Evolutionary conservation across 805 yeast species (phyloP).

Genomic region (Kodamaea sagamina): DNA sequence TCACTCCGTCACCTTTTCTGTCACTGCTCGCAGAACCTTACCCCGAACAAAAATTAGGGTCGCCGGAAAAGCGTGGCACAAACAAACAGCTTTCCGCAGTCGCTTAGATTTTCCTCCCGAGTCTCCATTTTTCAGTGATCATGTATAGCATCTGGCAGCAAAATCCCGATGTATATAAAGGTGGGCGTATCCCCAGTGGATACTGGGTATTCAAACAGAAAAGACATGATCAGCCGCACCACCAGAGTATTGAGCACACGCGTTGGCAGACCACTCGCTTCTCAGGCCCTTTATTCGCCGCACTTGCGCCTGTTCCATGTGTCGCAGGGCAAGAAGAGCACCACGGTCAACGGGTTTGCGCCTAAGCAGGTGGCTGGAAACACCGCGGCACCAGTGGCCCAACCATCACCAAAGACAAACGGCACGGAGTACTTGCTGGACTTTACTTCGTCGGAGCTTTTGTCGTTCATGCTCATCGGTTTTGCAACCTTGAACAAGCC

Average conservation of each 20-base stretch:
- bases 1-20: neutral
- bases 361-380: conserved; percentile 5
- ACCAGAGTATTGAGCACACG: conserved; percentile 6
- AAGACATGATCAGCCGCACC: conserved; percentile 1
- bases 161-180: too few species aligned
- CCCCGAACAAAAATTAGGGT: neutral
- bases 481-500: conserved; percentile 65
- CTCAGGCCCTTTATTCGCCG: neutral
- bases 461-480: conserved; percentile 70
- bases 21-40: conserved; percentile 1
- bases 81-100: neutral
- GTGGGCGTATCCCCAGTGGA: too few species aligned
- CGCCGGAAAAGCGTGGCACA: neutral
- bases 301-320: conserved; percentile 20
- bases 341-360: conserved; percentile 15
- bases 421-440: conserved; percentile 48
- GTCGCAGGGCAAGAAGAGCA: conserved; percentile 24
- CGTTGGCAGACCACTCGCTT: conserved; percentile 2
- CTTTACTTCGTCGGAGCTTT: conserved; percentile 53
- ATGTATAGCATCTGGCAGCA: too few species aligned
- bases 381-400: neutral
- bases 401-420: neutral
- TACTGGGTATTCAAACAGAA: too few species aligned
- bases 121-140: conserved; percentile 2
- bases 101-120: conserved; percentile 10